Base-by-base conservation (phyloP, 2,329 filamentous ascomycete species). In the Seiridium cupressi region DNA sequence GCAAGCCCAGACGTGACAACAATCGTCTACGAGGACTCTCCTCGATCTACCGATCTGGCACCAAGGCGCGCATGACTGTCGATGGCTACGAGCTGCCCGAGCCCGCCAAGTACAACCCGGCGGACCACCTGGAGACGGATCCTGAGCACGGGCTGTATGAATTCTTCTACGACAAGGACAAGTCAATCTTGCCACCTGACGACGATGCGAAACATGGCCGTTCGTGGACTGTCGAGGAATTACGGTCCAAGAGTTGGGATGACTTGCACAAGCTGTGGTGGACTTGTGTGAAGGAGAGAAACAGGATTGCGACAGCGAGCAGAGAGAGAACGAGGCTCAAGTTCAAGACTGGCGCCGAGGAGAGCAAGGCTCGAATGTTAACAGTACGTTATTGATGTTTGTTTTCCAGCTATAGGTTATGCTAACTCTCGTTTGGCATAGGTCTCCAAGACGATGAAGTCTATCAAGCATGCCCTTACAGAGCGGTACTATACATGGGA, bases 221-320 rank as follows among this genome's bases (percentile, higher is more conserved):
- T 58, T 81, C 87, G 35, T 99, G 95, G 95, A 87, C 84, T 9
- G 87, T 91, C 6, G 86, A 92, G 76, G 95, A 99, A 79, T 81
- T 99, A 70, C 85, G 93, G 64, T 82, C 85, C 64, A 97, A 97
- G 79, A 92, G 89, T 64, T 99, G 93, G 91, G 92, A 97, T 63
- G 93, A 98, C 74, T 78, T 99, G 68, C 93, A 98, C 76, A 81
- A 83, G 63, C 82, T 99, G 70, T 99, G 94, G 93, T 99, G 93
- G 92, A 85, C 93, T 59, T 98, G 95, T 73, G 84, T 90, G 62
- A 93, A 91, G 78, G 95, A 99, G 79, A 83, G 91, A 69, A 99
- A 99, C 77, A 86, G 91, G 66, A 86, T 98, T 67, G 83, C 87
- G n/a, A 98, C 96, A 36, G 88, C 89, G 66, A 81, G 82, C 57